These are phyloP conservation scores for Solanum medicagineum DNA, from an alignment of 257 asterid genomes.

Conservation along the genomic window DNA sequence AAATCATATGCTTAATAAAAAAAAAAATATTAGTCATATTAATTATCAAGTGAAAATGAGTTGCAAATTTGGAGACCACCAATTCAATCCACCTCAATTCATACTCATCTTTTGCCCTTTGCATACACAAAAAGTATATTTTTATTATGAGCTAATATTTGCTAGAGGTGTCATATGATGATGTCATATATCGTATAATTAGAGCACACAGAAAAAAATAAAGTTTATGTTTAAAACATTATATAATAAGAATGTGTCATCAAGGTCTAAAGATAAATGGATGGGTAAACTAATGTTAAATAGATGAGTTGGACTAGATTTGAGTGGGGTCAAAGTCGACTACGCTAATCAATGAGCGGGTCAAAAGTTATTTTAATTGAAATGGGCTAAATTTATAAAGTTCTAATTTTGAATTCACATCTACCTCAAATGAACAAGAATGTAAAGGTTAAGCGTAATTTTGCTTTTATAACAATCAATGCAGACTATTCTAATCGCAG, in stretches of 20 bases:
- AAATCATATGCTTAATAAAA: not conserved
- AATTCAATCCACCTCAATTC: not conserved
- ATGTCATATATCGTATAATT: not conserved
- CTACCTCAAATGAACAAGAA: too few relatives aligned
- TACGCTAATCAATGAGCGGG: not conserved
- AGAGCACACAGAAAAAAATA: not conserved
- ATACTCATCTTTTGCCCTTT: not conserved
- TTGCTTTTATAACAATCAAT: too few relatives aligned
- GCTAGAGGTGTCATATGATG: not conserved
- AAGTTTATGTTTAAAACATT: not conserved
- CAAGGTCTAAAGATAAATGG: not conserved
- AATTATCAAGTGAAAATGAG: not conserved
- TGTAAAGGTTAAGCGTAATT: too few relatives aligned
- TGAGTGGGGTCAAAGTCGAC: not conserved
- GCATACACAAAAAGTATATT: not conserved
- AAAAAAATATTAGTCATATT: not conserved
- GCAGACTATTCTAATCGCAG: too few relatives aligned
- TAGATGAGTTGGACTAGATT: not conserved
- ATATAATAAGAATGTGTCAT: not conserved
- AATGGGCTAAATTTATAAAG: not conserved
- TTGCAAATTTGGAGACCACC: not conserved
- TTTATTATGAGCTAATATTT: not conserved
- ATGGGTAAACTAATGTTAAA: not conserved
- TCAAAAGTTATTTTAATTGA: not conserved
- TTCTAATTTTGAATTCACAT: too few relatives aligned